phyloP scores from a whole-genome alignment of 768 basidiomycete genomes.

The Lepiota brunneoincarnata region DNA sequence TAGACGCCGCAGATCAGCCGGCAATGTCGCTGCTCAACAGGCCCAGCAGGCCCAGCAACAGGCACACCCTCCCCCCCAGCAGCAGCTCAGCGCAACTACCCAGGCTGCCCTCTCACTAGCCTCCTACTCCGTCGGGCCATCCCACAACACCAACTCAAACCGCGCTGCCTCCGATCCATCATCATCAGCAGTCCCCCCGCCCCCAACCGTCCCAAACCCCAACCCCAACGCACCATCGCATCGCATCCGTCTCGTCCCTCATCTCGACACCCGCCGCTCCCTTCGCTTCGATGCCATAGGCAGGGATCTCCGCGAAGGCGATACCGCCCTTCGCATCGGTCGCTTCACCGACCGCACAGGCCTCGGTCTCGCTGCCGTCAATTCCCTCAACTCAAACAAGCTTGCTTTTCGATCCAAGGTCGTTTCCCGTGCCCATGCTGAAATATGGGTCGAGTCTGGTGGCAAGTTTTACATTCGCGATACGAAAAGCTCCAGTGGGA shows the following conservation, averaged over 20 bases:
- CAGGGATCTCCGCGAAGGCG: slow-evolving; percentile 74
- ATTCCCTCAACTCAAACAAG: slow-evolving; percentile 72
- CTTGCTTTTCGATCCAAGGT: slow-evolving; percentile 96
- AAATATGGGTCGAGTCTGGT: slow-evolving; percentile 78
- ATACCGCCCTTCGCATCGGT: slow-evolving; percentile 79
- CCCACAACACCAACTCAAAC: slow-evolving; percentile 11
- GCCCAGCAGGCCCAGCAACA: slow-evolving; percentile 17
- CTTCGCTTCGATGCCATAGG: slow-evolving; percentile 91
- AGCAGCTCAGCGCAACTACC: slow-evolving; percentile 2
- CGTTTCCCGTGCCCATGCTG: slow-evolving; percentile 91
- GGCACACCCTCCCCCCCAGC: background rate
- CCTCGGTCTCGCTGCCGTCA: slow-evolving; percentile 59
- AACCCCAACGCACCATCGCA: slow-evolving; percentile 30
- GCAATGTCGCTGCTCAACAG: slow-evolving; percentile 37
- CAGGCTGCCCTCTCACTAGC: background rate
- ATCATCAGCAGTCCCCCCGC: slow-evolving; percentile 1
- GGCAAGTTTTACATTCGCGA: slow-evolving; percentile 85
- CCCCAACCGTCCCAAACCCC: slow-evolving; percentile 6
- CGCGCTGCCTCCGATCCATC: slow-evolving; percentile 4
- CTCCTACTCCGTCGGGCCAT: background rate
- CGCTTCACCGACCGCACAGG: slow-evolving; percentile 90
- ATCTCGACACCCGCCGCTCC: slow-evolving; percentile 86
- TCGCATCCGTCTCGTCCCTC: slow-evolving; percentile 92
- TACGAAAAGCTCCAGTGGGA: slow-evolving; percentile 81
- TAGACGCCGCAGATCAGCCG: slow-evolving; percentile 63